Conservation (phyloP, 1,139 yeast genomes). For the Candida albicans region DNA sequence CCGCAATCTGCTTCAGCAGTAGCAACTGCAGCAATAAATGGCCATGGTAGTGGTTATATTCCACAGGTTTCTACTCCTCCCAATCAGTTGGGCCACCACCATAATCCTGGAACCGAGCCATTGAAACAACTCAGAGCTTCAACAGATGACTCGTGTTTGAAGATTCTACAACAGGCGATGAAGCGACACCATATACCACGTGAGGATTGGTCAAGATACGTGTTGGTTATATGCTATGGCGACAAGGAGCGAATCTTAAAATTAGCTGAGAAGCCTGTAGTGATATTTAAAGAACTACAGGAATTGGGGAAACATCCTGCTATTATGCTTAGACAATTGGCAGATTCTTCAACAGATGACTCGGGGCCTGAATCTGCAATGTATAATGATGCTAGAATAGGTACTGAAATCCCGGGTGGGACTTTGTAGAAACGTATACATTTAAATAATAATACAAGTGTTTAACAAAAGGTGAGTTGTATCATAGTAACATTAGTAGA, state of each 20-base stretch:
- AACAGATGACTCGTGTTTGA: constrained; percentile 89
- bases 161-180: constrained; percentile 87
- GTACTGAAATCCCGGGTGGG: constrained; percentile 58
- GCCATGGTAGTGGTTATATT: constrained; percentile 1
- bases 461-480: no score
- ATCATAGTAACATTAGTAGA: no score
- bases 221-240: constrained; percentile 85
- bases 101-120: constrained; percentile 51
- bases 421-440: constrained; percentile 29
- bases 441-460: not conserved
- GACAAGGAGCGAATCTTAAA: constrained; percentile 85
- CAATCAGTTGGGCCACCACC: constrained; percentile 1
- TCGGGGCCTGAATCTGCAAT: constrained; percentile 35
- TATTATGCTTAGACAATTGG: constrained; percentile 86
- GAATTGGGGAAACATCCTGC: constrained; percentile 90
- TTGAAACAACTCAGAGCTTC: constrained; percentile 84
- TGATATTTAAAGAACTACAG: constrained; percentile 82
- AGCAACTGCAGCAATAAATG: constrained; percentile 1
- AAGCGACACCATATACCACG: constrained; percentile 77
- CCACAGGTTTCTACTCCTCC: constrained; percentile 5
- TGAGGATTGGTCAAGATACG: constrained; percentile 87
- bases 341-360: constrained; percentile 31
- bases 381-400: constrained; percentile 46
- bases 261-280: constrained; percentile 84
- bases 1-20: not conserved